A percentile compares a stretch with the other conserved stretches of the same genome.
These are phyloP conservation scores for Flagelloscypha sp. DNA, from an alignment of 768 basidiomycete species.

Conservation along the genomic window DNA sequence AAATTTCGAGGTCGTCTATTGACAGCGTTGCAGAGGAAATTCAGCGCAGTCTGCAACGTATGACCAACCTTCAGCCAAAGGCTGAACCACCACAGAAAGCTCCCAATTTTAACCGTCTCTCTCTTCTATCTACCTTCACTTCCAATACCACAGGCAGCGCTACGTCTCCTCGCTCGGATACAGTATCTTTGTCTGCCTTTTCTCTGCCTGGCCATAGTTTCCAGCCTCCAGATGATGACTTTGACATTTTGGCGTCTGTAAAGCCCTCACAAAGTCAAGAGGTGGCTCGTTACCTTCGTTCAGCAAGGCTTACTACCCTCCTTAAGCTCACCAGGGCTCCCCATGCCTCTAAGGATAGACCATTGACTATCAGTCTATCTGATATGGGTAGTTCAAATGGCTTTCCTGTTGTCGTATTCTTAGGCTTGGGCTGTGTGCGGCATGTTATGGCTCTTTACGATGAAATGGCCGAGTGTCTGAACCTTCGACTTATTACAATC, in stretches of 20 bases:
- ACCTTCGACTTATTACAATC: constrained; percentile 85
- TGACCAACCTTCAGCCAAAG: constrained; percentile 34
- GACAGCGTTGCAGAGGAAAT: constrained; percentile 86
- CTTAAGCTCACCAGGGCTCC: constrained; percentile 72
- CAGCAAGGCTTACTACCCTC: constrained; percentile 75
- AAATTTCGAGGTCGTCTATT: constrained; percentile 74
- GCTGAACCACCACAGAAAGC: constrained; percentile 19
- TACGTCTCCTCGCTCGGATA: constrained; percentile 50
- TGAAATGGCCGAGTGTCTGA: constrained; percentile 86
- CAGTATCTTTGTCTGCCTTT: constrained; percentile 43
- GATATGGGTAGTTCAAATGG: constrained; percentile 85
- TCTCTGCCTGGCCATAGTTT: constrained; percentile 39
- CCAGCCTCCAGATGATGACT: constrained; percentile 38
- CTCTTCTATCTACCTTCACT: constrained; percentile 33
- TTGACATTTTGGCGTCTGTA: constrained; percentile 30
- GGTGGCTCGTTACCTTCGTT: constrained; percentile 82
- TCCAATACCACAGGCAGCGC: constrained; percentile 51
- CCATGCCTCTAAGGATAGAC: constrained; percentile 66
- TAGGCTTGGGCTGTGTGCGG: constrained; percentile 89
- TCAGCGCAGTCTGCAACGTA: constrained; percentile 56
- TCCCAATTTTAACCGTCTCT: no score
- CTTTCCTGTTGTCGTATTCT: constrained; percentile 82
- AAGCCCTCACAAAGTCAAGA: constrained; percentile 52
- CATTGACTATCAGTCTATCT: constrained; percentile 83
- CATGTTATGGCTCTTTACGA: constrained; percentile 95